These are phyloP conservation scores for Macaranga tanarius DNA, from an alignment of 441 rosid species.

Conservation along the genomic window DNA sequence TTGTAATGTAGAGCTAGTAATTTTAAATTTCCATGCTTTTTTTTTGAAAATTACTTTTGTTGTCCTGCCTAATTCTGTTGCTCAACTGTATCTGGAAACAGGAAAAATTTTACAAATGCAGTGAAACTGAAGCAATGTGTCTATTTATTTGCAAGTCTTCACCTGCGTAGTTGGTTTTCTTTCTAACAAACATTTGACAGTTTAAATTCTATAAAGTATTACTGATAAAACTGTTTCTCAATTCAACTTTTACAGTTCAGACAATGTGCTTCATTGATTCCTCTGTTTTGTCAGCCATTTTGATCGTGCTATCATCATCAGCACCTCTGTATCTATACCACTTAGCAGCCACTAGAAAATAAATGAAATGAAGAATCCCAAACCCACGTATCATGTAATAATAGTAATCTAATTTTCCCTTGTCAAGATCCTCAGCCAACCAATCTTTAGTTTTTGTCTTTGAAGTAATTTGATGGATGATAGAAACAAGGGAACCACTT, in stretches of 20 bases:
- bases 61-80: conserved; percentile 1
- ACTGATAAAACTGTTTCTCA: neutral
- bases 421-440: conserved; percentile 18
- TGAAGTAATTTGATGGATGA: conserved; percentile 3
- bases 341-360: conserved; percentile 6
- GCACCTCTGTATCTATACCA: conserved; percentile 16
- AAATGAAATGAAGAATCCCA: neutral
- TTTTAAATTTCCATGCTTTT: no score
- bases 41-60: no score
- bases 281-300: neutral
- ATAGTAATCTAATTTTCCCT: conserved; percentile 11
- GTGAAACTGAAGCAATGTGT: neutral
- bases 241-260: neutral
- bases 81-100: neutral
- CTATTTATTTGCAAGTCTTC: neutral
- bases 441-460: conserved; percentile 2
- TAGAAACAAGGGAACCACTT: conserved; percentile 6
- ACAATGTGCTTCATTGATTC: neutral
- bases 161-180: no score
- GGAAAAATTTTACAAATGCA: neutral
- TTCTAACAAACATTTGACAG: neutral
- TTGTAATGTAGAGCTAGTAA: no score
- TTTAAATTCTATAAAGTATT: neutral
- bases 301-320: neutral
- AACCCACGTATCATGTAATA: conserved; percentile 16